Evolutionary conservation across 768 basidiomycete species (phyloP).

Genomic region (Pisolithus marmoratus): DNA sequence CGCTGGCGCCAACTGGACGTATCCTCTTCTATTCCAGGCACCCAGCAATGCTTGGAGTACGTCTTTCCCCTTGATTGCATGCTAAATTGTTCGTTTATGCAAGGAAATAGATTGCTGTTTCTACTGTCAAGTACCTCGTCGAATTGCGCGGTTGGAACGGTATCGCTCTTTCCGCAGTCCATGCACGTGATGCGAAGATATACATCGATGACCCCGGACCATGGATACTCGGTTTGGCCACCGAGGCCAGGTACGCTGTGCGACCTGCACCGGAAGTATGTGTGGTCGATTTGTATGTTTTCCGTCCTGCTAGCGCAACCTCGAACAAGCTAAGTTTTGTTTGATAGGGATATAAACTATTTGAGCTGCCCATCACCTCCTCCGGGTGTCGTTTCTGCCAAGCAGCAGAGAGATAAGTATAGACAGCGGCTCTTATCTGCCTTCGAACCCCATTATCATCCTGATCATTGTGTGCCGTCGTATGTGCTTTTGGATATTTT

Average conservation of each 20-base stretch:
- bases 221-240: constrained; percentile 89
- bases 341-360: constrained; percentile 70
- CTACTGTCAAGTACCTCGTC: constrained; percentile 84
- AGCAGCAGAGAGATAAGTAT: constrained; percentile 78
- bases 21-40: constrained; percentile 85
- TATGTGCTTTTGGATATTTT: constrained; percentile 18
- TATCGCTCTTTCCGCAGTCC: constrained; percentile 74
- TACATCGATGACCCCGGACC: constrained; percentile 96
- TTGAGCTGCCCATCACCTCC: constrained; percentile 82
- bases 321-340: constrained; percentile 4
- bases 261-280: constrained; percentile 77
- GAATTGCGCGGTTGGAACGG: constrained; percentile 93
- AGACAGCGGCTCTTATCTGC: constrained; percentile 67
- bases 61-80: constrained; percentile 6
- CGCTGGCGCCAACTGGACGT: constrained; percentile 80
- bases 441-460: constrained; percentile 83
- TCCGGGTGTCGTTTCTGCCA: constrained; percentile 63
- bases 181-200: constrained; percentile 86
- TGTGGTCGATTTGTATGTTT: constrained; percentile 75
- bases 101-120: constrained; percentile 66
- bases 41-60: constrained; percentile 84
- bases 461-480: constrained; percentile 82
- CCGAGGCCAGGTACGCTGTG: constrained; percentile 76
- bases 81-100: constrained; percentile 1
- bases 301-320: background rate